Conservation (phyloP, 139 green algal genomes). For the Chlorella sp. region DNA sequence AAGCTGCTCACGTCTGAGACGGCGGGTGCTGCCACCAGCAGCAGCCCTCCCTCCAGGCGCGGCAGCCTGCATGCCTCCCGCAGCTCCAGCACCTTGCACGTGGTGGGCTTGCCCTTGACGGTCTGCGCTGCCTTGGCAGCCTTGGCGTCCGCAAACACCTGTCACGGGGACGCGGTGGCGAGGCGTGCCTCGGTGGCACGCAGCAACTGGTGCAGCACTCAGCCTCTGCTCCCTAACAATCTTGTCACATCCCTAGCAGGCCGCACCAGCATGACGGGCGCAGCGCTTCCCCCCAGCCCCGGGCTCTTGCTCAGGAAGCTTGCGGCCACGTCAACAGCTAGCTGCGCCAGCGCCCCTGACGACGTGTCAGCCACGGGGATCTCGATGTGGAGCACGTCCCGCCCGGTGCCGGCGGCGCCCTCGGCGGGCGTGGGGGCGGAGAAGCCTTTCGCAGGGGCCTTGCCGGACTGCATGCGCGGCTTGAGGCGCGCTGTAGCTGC, state of each 20-base stretch:
- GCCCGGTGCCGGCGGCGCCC: too few relatives aligned
- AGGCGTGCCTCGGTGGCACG: background rate
- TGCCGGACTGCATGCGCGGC: background rate
- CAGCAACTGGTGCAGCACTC: background rate
- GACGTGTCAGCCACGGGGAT: slow-evolving; percentile 24
- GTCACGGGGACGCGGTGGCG: background rate
- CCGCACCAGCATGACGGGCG: background rate
- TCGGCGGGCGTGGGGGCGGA: too few relatives aligned
- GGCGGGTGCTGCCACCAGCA: background rate
- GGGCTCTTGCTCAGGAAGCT: slow-evolving; percentile 1
- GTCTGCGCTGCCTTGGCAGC: background rate
- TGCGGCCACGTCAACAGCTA: slow-evolving; percentile 6
- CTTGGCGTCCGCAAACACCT: slow-evolving; percentile 1
- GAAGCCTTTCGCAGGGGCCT: background rate
- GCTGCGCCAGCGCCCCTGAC: slow-evolving; percentile 2
- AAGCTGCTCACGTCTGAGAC: background rate
- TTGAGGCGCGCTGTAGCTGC: background rate
- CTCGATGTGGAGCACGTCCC: slow-evolving; percentile 13
- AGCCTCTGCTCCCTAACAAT: background rate
- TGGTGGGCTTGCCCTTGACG: background rate
- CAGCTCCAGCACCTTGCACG: background rate
- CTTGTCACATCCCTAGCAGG: background rate
- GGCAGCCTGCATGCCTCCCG: background rate
- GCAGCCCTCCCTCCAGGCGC: background rate
- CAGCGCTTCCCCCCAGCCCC: background rate